These are phyloP conservation scores for Elaphomyces granulatus DNA, from an alignment of 495 filamentous ascomycete species.

Conservation along the genomic window DNA sequence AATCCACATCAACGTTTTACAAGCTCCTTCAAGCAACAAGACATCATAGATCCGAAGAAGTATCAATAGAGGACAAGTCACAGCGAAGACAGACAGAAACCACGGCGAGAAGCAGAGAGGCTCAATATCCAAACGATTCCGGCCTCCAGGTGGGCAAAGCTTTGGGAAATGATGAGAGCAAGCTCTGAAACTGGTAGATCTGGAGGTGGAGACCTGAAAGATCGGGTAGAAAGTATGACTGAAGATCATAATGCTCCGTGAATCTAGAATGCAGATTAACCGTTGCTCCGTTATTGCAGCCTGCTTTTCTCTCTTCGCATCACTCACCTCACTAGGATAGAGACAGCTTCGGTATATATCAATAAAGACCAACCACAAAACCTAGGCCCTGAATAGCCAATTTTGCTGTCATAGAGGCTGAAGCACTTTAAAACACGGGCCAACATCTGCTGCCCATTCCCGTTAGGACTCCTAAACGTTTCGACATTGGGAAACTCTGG, in stretches of 20 bases:
- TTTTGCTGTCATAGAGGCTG: constrained; percentile 92
- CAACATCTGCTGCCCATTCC: constrained; percentile 93
- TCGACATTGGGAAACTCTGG: constrained; percentile 92
- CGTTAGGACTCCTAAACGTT: constrained; percentile 92
- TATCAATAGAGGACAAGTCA: constrained; percentile 94
- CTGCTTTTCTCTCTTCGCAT: background rate
- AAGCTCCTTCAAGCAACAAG: constrained; percentile 91
- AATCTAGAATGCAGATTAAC: constrained; percentile 39
- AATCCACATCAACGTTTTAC: constrained; percentile 96
- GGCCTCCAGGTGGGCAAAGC: constrained; percentile 63
- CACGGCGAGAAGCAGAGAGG: constrained; percentile 95
- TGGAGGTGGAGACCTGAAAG: constrained; percentile 87
- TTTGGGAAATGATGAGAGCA: constrained; percentile 69
- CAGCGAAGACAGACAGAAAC: constrained; percentile 97
- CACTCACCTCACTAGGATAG: constrained; percentile 79
- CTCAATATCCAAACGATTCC: constrained; percentile 79
- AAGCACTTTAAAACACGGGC: constrained; percentile 92
- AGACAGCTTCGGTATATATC: constrained; percentile 98
- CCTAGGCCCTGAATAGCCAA: constrained; percentile 98
- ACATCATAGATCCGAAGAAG: constrained; percentile 98
- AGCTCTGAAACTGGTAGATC: constrained; percentile 88
- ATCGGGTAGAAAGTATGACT: constrained; percentile 87
- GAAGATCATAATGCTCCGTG: constrained; percentile 94
- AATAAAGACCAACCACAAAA: constrained; percentile 88
- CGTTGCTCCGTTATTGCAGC: background rate